Percentiles rank a stretch among this genome's conserved stretches.
Conservation (phyloP, 768 basidiomycete species). For the Vararia minispora region DNA sequence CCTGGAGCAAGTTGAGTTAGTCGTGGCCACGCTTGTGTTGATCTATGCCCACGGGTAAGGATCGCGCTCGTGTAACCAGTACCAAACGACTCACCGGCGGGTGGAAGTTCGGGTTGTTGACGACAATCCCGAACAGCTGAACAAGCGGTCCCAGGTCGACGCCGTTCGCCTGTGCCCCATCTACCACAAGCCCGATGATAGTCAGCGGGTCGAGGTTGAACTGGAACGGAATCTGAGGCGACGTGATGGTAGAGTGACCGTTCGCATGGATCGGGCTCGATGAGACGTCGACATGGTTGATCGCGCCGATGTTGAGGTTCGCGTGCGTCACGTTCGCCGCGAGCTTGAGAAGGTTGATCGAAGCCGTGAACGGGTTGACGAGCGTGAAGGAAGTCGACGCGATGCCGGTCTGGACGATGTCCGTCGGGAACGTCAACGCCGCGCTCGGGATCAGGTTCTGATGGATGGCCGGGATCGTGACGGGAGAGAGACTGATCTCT, state of each 20-base stretch:
- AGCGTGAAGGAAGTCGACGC: slow-evolving; percentile 48
- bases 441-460: slow-evolving; percentile 48
- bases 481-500: slow-evolving; percentile 45
- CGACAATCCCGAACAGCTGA: slow-evolving; percentile 41
- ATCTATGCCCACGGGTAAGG: no score
- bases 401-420: slow-evolving; percentile 51
- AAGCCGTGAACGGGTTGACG: slow-evolving; percentile 62
- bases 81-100: slow-evolving; percentile 37
- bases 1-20: slow-evolving; percentile 48
- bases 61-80: no score
- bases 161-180: slow-evolving; percentile 38
- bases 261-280: slow-evolving; percentile 45
- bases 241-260: slow-evolving; percentile 49
- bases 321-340: slow-evolving; percentile 44
- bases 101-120: slow-evolving; percentile 37
- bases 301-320: slow-evolving; percentile 44
- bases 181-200: slow-evolving; percentile 45
- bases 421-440: slow-evolving; percentile 45
- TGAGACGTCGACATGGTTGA: slow-evolving; percentile 43
- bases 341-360: slow-evolving; percentile 50
- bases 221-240: slow-evolving; percentile 42
- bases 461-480: slow-evolving; percentile 53
- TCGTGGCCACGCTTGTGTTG: slow-evolving; percentile 40
- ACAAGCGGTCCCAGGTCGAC: slow-evolving; percentile 53
- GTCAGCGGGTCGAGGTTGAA: slow-evolving; percentile 55